Percentiles rank a stretch among this genome's conserved stretches.
These are phyloP conservation scores for Aspergillus indologenus DNA, from an alignment of 495 filamentous ascomycete species.

Conservation along the genomic window DNA sequence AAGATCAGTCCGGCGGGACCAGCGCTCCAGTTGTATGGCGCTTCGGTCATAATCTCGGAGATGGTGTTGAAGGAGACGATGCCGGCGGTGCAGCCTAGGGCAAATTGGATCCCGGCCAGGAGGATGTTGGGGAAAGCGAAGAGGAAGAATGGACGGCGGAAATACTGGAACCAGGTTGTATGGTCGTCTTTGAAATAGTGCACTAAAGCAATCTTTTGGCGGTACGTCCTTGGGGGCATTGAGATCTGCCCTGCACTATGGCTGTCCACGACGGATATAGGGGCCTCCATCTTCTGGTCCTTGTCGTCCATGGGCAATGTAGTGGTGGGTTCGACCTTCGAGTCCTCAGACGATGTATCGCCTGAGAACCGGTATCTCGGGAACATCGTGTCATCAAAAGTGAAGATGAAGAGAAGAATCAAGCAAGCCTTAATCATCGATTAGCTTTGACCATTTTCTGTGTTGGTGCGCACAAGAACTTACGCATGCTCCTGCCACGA, in stretches of 20 bases:
- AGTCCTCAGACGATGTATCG: background rate
- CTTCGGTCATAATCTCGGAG: slow-evolving; percentile 33
- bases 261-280: slow-evolving; percentile 12
- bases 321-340: background rate
- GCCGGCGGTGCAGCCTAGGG: slow-evolving; percentile 31
- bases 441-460: background rate
- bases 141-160: slow-evolving; percentile 35
- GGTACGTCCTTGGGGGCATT: slow-evolving; percentile 23
- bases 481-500: slow-evolving; percentile 32
- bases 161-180: slow-evolving; percentile 35
- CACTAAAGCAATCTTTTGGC: slow-evolving; percentile 21
- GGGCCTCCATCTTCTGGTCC: slow-evolving; percentile 9
- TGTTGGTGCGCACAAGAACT: background rate
- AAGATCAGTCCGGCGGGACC: slow-evolving; percentile 29
- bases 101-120: slow-evolving; percentile 32
- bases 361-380: slow-evolving; percentile 26
- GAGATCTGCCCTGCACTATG: slow-evolving; percentile 15
- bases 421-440: slow-evolving; percentile 17
- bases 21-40: slow-evolving; percentile 33
- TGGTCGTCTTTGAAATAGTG: slow-evolving; percentile 29
- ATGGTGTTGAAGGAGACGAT: slow-evolving; percentile 38
- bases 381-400: slow-evolving; percentile 37
- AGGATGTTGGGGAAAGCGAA: slow-evolving; percentile 36
- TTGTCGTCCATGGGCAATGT: slow-evolving; percentile 7
- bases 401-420: slow-evolving; percentile 32